Evolutionary conservation across 257 asterid species (phyloP).

Genomic region (Nicotiana paniculata): DNA sequence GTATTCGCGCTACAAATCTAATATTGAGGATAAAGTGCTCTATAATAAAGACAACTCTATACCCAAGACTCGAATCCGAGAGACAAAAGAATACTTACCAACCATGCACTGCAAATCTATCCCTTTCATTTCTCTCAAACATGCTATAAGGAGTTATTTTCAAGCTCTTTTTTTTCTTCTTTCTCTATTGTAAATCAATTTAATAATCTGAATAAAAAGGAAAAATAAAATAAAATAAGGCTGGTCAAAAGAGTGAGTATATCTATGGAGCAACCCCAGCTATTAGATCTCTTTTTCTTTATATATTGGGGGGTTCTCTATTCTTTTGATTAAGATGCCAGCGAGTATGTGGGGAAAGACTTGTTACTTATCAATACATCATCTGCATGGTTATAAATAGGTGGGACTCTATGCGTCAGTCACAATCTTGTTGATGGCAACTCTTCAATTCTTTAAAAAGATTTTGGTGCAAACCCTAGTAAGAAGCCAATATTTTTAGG

Average conservation of each 20-base stretch:
- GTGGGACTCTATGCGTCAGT: slow-evolving; percentile 1
- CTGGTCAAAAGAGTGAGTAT: not conserved
- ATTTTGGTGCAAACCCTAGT: not conserved
- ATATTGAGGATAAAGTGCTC: no score
- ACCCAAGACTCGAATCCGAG: no score
- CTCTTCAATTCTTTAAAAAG: not conserved
- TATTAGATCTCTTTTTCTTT: not conserved
- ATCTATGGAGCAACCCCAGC: not conserved
- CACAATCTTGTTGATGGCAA: slow-evolving; percentile 1
- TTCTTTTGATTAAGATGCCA: slow-evolving; percentile 5
- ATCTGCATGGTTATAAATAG: not conserved
- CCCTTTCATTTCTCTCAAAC: no score
- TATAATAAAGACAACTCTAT: no score
- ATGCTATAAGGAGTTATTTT: not conserved
- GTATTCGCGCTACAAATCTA: no score
- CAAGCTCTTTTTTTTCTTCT: not conserved
- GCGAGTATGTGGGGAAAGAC: not conserved
- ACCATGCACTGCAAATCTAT: no score
- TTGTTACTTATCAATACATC: not conserved
- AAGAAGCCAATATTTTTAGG: not conserved
- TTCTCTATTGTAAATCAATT: no score
- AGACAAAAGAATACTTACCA: no score
- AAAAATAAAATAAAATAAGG: not conserved
- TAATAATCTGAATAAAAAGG: no score
- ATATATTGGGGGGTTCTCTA: not conserved